Conservation (phyloP, 1,284 basidiomycete species). For the Apiotrichum siamense region DNA sequence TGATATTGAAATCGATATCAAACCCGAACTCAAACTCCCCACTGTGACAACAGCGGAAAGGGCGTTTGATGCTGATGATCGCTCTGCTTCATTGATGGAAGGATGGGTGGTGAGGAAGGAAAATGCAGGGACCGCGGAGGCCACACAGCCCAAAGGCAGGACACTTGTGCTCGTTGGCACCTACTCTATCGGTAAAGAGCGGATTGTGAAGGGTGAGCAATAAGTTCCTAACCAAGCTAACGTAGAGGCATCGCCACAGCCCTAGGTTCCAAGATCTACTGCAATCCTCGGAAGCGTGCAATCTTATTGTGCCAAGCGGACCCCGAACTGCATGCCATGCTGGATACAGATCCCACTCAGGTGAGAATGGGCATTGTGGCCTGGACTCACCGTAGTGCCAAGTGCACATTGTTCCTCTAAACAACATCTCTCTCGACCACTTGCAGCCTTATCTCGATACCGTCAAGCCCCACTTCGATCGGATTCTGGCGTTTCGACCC, state of each 20-base stretch:
- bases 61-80: constrained; percentile 24
- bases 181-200: constrained; percentile 95
- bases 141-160: constrained; percentile 35
- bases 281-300: constrained; percentile 71
- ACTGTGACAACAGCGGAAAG: no score
- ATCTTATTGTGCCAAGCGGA: constrained; percentile 78
- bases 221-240: neutral
- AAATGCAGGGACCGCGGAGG: constrained; percentile 19
- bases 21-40: constrained; percentile 2
- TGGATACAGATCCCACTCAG: constrained; percentile 68
- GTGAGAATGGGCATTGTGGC: constrained; percentile 15
- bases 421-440: constrained; percentile 69
- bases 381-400: constrained; percentile 51
- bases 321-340: constrained; percentile 67
- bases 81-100: constrained; percentile 46
- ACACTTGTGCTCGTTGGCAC: constrained; percentile 84
- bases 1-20: constrained; percentile 7
- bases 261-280: constrained; percentile 80
- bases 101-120: constrained; percentile 46
- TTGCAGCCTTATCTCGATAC: constrained; percentile 71
- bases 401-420: constrained; percentile 81
- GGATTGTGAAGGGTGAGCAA: constrained; percentile 83
- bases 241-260: constrained; percentile 71
- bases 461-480: constrained; percentile 66
- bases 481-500: constrained; percentile 76